Evolutionary conservation across 306 rosid genomes (phyloP), one percentile per base, ranked within the genome.

Genomic region (Myrica gale): DNA sequence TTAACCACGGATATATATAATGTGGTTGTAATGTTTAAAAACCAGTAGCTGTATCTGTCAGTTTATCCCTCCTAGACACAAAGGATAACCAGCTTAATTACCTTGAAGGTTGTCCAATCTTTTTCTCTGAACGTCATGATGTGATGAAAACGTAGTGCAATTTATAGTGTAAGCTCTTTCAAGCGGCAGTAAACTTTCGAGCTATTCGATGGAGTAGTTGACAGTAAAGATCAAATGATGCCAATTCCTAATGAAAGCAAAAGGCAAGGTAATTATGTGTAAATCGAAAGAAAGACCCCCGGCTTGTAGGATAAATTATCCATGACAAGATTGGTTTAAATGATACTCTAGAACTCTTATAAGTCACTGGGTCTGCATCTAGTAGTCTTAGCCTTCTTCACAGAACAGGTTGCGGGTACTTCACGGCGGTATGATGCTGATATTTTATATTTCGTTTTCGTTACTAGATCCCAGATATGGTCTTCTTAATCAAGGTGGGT

Each of bases 71-170:
- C 53, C 74, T 73, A 83, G 56, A 73, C 84, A 79, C 77, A 12
- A 43, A 74, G 69, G 61, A 69, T 57, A 81, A 83, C 79, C 83
- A 71, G 80, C 87, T 81, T 81, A 32, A 32, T 32, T 32, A 81
- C 77, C 84, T 81, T 79, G 76, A 77, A 83, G 89, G 89, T 87
- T 87, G 89, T 76, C 88, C 80, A 80, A 89, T 86, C 94, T 85
- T 88, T 89, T 87, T 87, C 91, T 80, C 70, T 42, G 3, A n/a
- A 42, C 70, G 23, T 66, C 70, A 66, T 9, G 47, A 32, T 32
- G 37, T 0, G 32, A 26, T 65, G 70, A 65, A 65, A 65, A 42
- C 73, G 53, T 74, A 76, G 79, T 65, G 74, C 37, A 32, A 52
- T 41, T 56, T 47, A 52, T 45, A 68, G 23, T 55, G 32, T 81